Conservation (phyloP, 2,329 filamentous ascomycete genomes). For the Fusarium sp. region DNA sequence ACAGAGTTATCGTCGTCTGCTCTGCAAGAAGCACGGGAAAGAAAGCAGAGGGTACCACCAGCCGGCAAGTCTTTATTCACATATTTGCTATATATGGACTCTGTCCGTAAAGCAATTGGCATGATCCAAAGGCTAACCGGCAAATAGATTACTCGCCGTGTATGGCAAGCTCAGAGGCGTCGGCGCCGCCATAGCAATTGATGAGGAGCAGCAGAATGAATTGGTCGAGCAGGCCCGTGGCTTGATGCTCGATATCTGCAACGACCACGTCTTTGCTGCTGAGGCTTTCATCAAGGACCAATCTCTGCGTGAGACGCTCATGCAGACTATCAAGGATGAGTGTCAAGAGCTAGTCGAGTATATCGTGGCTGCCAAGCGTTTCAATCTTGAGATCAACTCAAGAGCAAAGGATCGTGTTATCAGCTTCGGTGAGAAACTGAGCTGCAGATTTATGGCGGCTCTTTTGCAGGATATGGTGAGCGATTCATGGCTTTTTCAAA, state of each 20-base stretch:
- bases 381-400: constrained; percentile 80
- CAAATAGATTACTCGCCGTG: constrained; percentile 67
- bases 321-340: constrained; percentile 78
- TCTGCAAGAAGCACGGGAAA: constrained; percentile 95
- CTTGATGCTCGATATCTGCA: constrained; percentile 83
- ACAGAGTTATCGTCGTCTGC: constrained; percentile 91
- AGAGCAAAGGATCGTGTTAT: constrained; percentile 89
- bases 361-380: constrained; percentile 71
- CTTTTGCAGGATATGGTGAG: constrained; percentile 79
- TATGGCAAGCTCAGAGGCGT: constrained; percentile 69
- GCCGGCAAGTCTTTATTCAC: constrained; percentile 73
- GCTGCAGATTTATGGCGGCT: constrained; percentile 90
- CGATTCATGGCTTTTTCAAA: background rate
- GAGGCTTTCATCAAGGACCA: constrained; percentile 70
- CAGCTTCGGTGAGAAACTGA: constrained; percentile 95
- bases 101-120: background rate
- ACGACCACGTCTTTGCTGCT: constrained; percentile 83
- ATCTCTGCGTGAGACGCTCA: constrained; percentile 69
- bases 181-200: constrained; percentile 64
- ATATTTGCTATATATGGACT: background rate
- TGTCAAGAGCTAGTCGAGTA: constrained; percentile 85
- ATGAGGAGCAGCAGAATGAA: constrained; percentile 62
- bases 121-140: background rate
- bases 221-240: constrained; percentile 75
- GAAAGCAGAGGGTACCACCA: constrained; percentile 95